Percentiles rank a stretch among this genome's conserved stretches.
Conservation (phyloP, 208 protist species). For the Porcisia hertigi region DNA sequence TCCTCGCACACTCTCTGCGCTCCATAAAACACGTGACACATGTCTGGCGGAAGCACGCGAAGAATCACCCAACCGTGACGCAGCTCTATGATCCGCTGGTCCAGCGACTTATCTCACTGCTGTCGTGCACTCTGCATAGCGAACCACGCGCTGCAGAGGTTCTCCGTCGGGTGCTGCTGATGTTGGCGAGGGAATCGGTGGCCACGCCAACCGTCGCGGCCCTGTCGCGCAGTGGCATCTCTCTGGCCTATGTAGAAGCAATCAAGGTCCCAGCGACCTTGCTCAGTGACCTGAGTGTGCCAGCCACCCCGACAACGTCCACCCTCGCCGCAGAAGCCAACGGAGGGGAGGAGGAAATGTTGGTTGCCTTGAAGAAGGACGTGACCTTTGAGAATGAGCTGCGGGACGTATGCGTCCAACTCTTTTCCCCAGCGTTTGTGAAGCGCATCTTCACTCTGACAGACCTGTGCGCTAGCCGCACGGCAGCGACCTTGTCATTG, state of each 20-base stretch:
- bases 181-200: conserved; percentile 5
- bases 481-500: not conserved
- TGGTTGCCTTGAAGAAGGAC: not conserved
- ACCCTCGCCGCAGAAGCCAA: not conserved
- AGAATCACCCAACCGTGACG: not conserved
- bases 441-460: conserved; percentile 15
- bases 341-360: not conserved
- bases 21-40: conserved; percentile 8
- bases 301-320: not conserved
- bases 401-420: conserved; percentile 7
- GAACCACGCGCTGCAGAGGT: conserved; percentile 24
- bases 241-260: conserved; percentile 24
- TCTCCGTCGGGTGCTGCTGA: conserved; percentile 25
- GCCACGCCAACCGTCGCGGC: not conserved
- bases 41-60: conserved; percentile 11
- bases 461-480: not conserved
- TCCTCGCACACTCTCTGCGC: conserved; percentile 37
- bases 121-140: conserved; percentile 28
- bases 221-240: conserved; percentile 29
- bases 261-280: conserved; percentile 23
- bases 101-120: conserved; percentile 13
- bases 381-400: conserved; percentile 35
- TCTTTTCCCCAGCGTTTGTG: conserved; percentile 20
- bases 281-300: conserved; percentile 24
- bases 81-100: not conserved